Evolutionary conservation across 2,329 filamentous ascomycete genomes (phyloP), one percentile per base, ranked within the genome.

Genomic region (Hymenoscyphus repandus): DNA sequence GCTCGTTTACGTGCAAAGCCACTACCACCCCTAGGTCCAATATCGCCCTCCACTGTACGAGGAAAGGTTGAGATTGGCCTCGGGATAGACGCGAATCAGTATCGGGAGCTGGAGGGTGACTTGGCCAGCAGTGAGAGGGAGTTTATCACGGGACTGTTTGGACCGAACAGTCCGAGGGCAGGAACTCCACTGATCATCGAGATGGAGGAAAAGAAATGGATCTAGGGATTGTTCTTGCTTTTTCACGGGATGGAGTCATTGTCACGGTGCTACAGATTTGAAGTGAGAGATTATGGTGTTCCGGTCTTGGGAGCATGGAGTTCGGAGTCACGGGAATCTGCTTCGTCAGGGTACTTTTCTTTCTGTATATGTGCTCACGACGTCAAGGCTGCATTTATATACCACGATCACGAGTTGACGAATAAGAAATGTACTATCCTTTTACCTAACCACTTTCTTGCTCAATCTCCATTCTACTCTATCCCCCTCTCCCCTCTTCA

Each of bases 11-110:
- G 33, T n/a, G 27, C 27, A 13, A 49, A 49, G 22, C 49, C 49
- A n/a, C 30, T 46, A 17, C 42, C 36, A 27, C 22, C 36, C 3
- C 20, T 51, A 4, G 31, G 27, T n/a, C 43, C 43, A 17, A 11
- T 12, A 13, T 32, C 22, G 9, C 27, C 40, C 6, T 18, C 15
- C 36, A 18, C 38, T 7, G 17, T 46, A 13, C 36, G 34, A 9
- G 49, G 49, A 6, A 46, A 34, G 17, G 36, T 46, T 18, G 33
- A 51, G 13, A 48, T 52, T 11, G 39, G 49, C 15, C 17, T 47
- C 4, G 50, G 50, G 1, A 47, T 52, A 11, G 39, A 47, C 10
- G 32, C 34, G 7, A 11, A 49, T 20, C 34, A 44, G 18, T 30
- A 17, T 36, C 11, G 32, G 11, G 33, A 49, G n/a, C 37, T 47